A percentile compares a stretch with the other conserved stretches of the same genome.
phyloP scores from a whole-genome alignment of 2,329 filamentous ascomycete genomes.

The Herpotrichia juniperi region DNA sequence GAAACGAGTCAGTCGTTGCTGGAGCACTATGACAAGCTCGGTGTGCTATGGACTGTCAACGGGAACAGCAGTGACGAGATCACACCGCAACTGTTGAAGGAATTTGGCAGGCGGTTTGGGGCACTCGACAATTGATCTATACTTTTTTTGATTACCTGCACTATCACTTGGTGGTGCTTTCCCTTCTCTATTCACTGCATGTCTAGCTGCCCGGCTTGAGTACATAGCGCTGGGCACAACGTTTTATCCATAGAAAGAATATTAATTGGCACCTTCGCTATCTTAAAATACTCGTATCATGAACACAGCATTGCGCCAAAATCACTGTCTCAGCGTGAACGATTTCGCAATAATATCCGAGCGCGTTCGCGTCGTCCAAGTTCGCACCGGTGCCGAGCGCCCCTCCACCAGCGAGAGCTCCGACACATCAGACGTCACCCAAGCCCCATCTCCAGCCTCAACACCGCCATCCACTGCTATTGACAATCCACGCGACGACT shows the following conservation, averaged over 20 bases:
- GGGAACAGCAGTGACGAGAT: slow-evolving; percentile 96
- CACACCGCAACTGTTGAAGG: slow-evolving; percentile 81
- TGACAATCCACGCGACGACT: neutral
- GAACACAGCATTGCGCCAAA: neutral
- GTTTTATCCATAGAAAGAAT: slow-evolving; percentile 4
- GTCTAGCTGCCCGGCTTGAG: slow-evolving; percentile 7
- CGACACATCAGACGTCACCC: slow-evolving; percentile 20
- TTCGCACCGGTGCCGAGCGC: slow-evolving; percentile 1
- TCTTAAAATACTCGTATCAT: neutral
- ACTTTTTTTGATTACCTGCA: neutral
- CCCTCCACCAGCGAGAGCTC: slow-evolving; percentile 8
- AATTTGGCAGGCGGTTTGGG: slow-evolving; percentile 80
- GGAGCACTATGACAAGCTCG: slow-evolving; percentile 85
- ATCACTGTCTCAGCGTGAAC: neutral
- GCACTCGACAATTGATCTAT: slow-evolving; percentile 23
- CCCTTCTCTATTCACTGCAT: slow-evolving; percentile 7
- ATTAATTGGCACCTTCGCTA: slow-evolving; percentile 8
- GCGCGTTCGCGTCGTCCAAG: slow-evolving; percentile 14
- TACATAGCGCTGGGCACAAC: slow-evolving; percentile 4
- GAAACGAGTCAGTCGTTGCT: slow-evolving; percentile 85
- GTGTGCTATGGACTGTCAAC: slow-evolving; percentile 83
- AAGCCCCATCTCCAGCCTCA: slow-evolving; percentile 6
- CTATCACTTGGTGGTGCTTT: slow-evolving; percentile 6
- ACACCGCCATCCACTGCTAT: slow-evolving; percentile 6
- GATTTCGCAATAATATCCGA: slow-evolving; percentile 9